Base-by-base conservation (phyloP, 2,329 filamentous ascomycete genomes). In the Thielaviopsis euricoi region DNA sequence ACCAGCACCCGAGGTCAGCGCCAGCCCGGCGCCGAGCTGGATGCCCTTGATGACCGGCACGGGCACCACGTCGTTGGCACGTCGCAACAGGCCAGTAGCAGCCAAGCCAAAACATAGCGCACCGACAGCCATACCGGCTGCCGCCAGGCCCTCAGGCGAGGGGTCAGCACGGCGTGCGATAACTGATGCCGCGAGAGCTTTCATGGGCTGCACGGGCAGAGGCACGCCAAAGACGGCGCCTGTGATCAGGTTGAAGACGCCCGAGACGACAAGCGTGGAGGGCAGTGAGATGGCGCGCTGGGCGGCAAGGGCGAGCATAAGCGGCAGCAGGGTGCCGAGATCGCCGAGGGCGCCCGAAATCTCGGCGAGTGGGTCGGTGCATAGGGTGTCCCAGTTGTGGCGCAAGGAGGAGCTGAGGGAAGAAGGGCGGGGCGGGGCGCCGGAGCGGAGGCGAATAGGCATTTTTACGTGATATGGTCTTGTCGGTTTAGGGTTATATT, bases 21-120 rank as follows among this genome's bases (percentile, higher is more conserved):
- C 89, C 53, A 97, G 74, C 1, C 91, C 91, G 4, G 91, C 91
- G 43, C 91, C 91, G 53, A 96, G 81, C 70, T 97, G 93, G 63
- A 97, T 96, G 29, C 91, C 91, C 67, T 95, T 95, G 56, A 97
- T 84, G 0, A 97, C 86, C 0, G 90, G 87, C 15, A 90, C 80
- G 0, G 91, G 91, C 9, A 94, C 85, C 15, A 83, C 75, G n/a
- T 75, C 71, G 9, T 86, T 83, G 55, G 88, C 82, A 76, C 82
- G 85, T 59, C 76, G 77, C 33, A 96, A 74, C n/a, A 93, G 71
- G 0, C 91, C 88, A 0, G 89, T 94, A 4, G 83, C 67, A 65
- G 86, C 90, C 67, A 96, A 82, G 0, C 94, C 6, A 9, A 91
- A 76, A 9, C 96, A 84, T 22, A 85, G 78, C 6, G 73, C 73